These are phyloP conservation scores for Sclerotinia sclerotiorum DNA, from an alignment of 2,329 filamentous ascomycete species.

Conservation along the genomic window DNA sequence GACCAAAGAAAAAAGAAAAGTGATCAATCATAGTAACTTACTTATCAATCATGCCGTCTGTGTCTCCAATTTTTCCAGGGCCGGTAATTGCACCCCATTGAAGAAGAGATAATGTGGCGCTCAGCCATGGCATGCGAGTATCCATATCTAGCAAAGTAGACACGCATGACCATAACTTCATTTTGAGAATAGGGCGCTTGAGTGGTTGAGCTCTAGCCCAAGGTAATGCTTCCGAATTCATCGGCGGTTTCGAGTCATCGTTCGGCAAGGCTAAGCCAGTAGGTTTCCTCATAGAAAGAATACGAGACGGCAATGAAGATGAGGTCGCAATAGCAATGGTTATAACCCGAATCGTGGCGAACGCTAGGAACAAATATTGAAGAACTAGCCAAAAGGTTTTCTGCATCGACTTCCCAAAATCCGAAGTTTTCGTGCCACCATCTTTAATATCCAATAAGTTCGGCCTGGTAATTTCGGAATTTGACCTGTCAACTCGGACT, in stretches of 20 bases:
- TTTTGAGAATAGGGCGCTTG: constrained; percentile 59
- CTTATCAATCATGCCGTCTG: constrained; percentile 84
- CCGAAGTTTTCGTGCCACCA: constrained; percentile 28
- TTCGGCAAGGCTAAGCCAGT: constrained; percentile 33
- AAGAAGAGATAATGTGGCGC: constrained; percentile 69
- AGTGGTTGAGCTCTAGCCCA: constrained; percentile 26
- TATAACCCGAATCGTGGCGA: constrained; percentile 65
- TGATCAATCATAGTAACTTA: constrained; percentile 47
- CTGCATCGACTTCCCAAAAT: constrained; percentile 33
- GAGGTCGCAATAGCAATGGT: constrained; percentile 64
- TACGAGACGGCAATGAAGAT: constrained; percentile 62
- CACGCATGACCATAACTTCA: constrained; percentile 73
- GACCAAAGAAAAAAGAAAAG: constrained; percentile 10
- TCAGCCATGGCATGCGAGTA: constrained; percentile 87
- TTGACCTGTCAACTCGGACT: constrained; percentile 38
- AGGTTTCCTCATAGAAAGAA: constrained; percentile 37
- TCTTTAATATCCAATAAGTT: constrained; percentile 26
- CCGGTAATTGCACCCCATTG: constrained; percentile 73
- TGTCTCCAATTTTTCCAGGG: constrained; percentile 71
- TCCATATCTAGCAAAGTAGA: constrained; percentile 72
- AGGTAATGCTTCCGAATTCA: constrained; percentile 26
- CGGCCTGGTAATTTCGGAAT: constrained; percentile 35
- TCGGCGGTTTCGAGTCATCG: constrained; percentile 32
- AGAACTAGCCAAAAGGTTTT: constrained; percentile 52
- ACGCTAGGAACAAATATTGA: constrained; percentile 49